Evolutionary conservation across 83 land plant genomes (phyloP).

Genomic region (Larix sibirica): DNA sequence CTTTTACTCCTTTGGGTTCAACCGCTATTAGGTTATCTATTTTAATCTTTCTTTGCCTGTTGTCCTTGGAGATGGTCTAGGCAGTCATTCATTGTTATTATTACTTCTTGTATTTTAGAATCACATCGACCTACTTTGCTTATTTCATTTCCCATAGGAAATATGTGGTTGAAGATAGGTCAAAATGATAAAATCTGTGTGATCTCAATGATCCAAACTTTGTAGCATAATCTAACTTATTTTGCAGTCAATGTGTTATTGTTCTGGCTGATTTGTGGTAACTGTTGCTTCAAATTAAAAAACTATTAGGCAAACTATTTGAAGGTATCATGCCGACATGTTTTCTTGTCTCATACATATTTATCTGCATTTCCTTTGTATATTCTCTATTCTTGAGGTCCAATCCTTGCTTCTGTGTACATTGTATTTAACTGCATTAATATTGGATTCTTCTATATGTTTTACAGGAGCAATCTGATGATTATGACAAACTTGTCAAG

Average conservation of each 20-base stretch:
- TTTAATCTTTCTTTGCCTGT: no score
- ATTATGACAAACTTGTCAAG: slow-evolving; percentile 76
- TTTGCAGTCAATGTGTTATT: background rate
- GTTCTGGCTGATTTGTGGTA: background rate
- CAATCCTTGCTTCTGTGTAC: background rate
- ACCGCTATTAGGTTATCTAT: no score
- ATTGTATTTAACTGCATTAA: background rate
- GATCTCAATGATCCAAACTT: background rate
- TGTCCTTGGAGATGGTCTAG: no score
- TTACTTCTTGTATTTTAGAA: no score
- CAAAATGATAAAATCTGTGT: background rate
- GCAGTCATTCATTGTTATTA: no score
- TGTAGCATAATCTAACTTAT: background rate
- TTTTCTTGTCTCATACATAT: background rate
- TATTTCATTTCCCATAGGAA: no score
- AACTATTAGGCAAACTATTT: no score
- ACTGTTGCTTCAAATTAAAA: background rate
- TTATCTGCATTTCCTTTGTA: background rate
- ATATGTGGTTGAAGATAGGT: background rate
- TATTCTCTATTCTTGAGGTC: background rate
- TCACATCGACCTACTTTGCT: no score
- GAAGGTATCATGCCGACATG: background rate
- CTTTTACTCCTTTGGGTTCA: no score
- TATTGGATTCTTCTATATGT: background rate
- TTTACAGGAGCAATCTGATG: slow-evolving; percentile 73